Percentiles rank a stretch among this genome's conserved stretches.
Conservation (phyloP, 1,139 yeast genomes). For the Pichia sp. region DNA sequence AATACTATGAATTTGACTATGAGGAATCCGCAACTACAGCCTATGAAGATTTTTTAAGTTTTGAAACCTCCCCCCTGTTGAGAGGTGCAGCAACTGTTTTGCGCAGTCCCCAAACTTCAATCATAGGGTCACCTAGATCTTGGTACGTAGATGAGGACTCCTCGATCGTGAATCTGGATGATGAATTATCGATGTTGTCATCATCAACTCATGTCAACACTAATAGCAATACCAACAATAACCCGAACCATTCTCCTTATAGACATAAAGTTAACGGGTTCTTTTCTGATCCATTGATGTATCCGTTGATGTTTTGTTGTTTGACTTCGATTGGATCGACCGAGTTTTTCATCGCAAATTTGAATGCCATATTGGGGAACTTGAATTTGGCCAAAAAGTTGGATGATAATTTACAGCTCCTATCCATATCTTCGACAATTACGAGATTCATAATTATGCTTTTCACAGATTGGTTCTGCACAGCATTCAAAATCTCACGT, state of each 20-base stretch:
- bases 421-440: slow-evolving; percentile 30
- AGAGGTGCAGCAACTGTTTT: slow-evolving; percentile 31
- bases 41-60: slow-evolving; percentile 26
- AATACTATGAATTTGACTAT: slow-evolving; percentile 23
- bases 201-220: slow-evolving; percentile 5
- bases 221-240: neutral
- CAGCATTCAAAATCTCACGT: slow-evolving; percentile 25
- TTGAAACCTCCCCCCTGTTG: slow-evolving; percentile 32
- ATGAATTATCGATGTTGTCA: slow-evolving; percentile 27
- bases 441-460: slow-evolving; percentile 31
- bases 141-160: slow-evolving; percentile 27
- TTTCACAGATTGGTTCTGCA: slow-evolving; percentile 29
- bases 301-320: slow-evolving; percentile 29
- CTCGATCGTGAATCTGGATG: slow-evolving; percentile 25
- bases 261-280: slow-evolving; percentile 22
- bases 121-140: slow-evolving; percentile 29
- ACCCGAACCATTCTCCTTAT: slow-evolving; percentile 12
- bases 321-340: slow-evolving; percentile 31
- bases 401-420: slow-evolving; percentile 25
- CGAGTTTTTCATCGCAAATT: slow-evolving; percentile 31
- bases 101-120: slow-evolving; percentile 22
- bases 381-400: slow-evolving; percentile 18
- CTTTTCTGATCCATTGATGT: slow-evolving; percentile 29
- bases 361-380: slow-evolving; percentile 29
- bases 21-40: slow-evolving; percentile 15